phyloP scores from a whole-genome alignment of 2,329 filamentous ascomycete genomes.

The Tolypocladium tropicale region DNA sequence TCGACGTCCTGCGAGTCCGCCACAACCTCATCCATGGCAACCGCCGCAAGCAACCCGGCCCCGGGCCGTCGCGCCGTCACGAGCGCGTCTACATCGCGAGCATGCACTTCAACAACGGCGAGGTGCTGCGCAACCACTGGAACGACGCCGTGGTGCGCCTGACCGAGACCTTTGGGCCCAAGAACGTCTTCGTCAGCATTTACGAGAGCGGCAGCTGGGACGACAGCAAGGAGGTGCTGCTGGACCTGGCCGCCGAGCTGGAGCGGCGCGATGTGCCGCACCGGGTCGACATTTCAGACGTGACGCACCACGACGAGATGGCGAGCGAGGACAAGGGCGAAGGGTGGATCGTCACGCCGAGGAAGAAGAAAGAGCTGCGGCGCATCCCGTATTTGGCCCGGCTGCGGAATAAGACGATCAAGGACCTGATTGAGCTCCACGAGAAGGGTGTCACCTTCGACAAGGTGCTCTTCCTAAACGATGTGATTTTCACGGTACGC shows the following conservation, averaged over 20 bases:
- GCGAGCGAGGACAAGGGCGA: conserved; percentile 27
- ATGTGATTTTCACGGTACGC: conserved; percentile 48
- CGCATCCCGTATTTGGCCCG: conserved; percentile 59
- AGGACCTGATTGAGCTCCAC: conserved; percentile 43
- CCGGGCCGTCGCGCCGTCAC: conserved; percentile 13
- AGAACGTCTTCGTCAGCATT: conserved; percentile 59
- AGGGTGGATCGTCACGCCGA: conserved; percentile 55
- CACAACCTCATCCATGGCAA: conserved; percentile 19
- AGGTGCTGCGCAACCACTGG: conserved; percentile 52
- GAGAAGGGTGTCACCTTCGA: conserved; percentile 42
- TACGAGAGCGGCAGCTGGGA: conserved; percentile 63
- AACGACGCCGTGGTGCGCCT: conserved; percentile 48
- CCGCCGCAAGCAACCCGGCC: conserved; percentile 6
- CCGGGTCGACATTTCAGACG: conserved; percentile 46
- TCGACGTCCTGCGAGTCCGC: conserved; percentile 29
- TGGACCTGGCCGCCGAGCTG: conserved; percentile 43
- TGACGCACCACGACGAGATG: conserved; percentile 49
- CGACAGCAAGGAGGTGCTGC: conserved; percentile 52
- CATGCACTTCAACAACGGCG: conserved; percentile 58
- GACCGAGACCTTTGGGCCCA: conserved; percentile 42
- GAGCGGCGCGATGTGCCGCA: conserved; percentile 40
- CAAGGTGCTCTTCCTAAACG: conserved; percentile 52
- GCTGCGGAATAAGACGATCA: conserved; percentile 53
- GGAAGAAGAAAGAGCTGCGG: conserved; percentile 43
- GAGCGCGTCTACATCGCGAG: conserved; percentile 55